Conservation (phyloP, 129 eudicot species). For the Glebionis coronaria region DNA sequence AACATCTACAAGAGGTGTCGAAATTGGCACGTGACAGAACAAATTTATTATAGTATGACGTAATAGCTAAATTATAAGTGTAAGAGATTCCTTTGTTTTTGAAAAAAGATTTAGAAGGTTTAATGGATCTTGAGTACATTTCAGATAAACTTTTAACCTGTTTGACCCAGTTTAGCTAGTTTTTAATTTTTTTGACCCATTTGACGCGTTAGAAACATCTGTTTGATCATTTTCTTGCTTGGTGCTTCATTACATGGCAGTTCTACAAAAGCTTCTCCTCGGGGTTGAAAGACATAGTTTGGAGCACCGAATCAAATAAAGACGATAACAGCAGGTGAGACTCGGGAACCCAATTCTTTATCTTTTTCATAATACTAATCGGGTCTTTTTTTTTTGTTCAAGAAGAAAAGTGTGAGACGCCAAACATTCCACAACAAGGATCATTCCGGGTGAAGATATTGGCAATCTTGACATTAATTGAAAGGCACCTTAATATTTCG, state of each 20-base stretch:
- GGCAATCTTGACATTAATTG: conserved; percentile 18
- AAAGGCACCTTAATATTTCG: conserved; percentile 1
- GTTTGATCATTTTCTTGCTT: background rate
- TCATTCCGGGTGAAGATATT: conserved; percentile 6
- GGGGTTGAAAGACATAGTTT: conserved; percentile 76
- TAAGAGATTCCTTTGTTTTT: no score
- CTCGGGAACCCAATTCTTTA: conserved; percentile 14
- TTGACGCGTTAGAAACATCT: background rate
- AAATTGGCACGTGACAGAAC: no score
- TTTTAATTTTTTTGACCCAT: no score
- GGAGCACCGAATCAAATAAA: conserved; percentile 50
- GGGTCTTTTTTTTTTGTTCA: background rate
- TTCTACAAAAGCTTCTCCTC: conserved; percentile 80
- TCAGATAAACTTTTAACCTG: no score
- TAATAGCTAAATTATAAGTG: background rate
- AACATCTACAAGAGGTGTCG: no score
- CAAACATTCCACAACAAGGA: background rate
- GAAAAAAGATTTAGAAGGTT: no score
- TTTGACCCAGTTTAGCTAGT: background rate
- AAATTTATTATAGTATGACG: no score
- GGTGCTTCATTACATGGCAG: conserved; percentile 35
- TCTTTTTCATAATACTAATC: conserved; percentile 5
- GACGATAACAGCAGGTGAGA: conserved; percentile 46
- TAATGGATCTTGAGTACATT: no score
- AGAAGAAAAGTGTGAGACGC: conserved; percentile 25